Evolutionary conservation across 2,329 filamentous ascomycete species (phyloP).

Genomic region (Ascochyta clinopodiicola): DNA sequence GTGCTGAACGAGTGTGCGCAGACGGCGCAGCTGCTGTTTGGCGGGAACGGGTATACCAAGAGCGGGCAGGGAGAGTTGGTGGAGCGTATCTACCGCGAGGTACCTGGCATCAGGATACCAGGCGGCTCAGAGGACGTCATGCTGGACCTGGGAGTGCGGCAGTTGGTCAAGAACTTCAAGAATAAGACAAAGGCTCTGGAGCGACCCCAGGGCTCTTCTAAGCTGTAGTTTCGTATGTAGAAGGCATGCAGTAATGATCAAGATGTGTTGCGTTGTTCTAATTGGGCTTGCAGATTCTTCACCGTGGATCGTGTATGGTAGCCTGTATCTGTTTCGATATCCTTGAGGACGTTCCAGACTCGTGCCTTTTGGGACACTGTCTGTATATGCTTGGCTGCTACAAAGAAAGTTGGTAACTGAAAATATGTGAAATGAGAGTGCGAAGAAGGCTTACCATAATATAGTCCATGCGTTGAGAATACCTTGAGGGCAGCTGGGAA

Average conservation of each 20-base stretch:
- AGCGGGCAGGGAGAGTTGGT: slow-evolving; percentile 73
- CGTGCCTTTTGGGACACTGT: slow-evolving; percentile 42
- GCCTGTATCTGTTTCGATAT: slow-evolving; percentile 41
- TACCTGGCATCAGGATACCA: slow-evolving; percentile 65
- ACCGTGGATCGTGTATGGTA: slow-evolving; percentile 40
- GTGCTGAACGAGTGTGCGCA: slow-evolving; percentile 75
- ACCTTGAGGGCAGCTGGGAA: slow-evolving; percentile 42
- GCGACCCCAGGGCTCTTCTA: slow-evolving; percentile 51
- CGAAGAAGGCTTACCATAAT: slow-evolving; percentile 33
- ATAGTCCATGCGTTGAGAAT: slow-evolving; percentile 42
- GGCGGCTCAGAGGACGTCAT: slow-evolving; percentile 77
- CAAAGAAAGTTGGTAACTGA: neutral
- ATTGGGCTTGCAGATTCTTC: slow-evolving; percentile 35
- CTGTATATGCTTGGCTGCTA: slow-evolving; percentile 46
- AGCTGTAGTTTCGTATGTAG: slow-evolving; percentile 33
- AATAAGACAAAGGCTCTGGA: slow-evolving; percentile 62
- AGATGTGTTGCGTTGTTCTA: slow-evolving; percentile 22
- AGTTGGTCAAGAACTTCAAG: slow-evolving; percentile 73
- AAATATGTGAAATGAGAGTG: neutral
- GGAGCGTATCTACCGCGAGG: slow-evolving; percentile 72
- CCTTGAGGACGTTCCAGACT: slow-evolving; percentile 42
- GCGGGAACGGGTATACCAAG: slow-evolving; percentile 74
- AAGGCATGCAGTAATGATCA: neutral
- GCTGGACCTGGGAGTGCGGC: slow-evolving; percentile 71
- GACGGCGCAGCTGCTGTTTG: slow-evolving; percentile 73